Evolutionary conservation across 495 filamentous ascomycete species (phyloP), one percentile per base, ranked within the genome.

Genomic region (Cercophora samala): DNA sequence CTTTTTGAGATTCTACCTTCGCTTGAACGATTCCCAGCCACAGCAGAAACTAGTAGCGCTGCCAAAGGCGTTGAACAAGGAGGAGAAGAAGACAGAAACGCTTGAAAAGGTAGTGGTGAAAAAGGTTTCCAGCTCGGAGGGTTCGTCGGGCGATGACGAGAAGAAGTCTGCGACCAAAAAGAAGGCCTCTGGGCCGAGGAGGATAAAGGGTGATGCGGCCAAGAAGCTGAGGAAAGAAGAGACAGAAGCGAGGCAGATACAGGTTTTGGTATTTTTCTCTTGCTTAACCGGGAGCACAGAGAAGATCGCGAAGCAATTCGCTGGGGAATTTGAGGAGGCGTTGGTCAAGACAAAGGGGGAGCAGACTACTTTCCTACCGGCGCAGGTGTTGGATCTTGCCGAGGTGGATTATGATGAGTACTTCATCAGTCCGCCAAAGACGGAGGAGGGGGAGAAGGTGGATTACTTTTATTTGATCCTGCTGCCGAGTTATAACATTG

Each of bases 351-450:
- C 71, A 19, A 52, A 67, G 61, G 42, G 70, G 25, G 66, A 61
- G 60, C 66, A 62, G 4, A 29, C 58, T 1, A 72, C 78, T n/a
- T 83, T 87, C 74, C 75, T 92, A 3, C 76, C 83, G 56, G 85
- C 92, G 2, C 77, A 87, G 72, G 77, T 94, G n/a, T 80, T 90
- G 63, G 91, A 97, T 73, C 80, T 98, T 15, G 87, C 93, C 11
- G 86, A 95, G 65, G 85, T 92, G 58, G 94, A 97, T 73, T 91
- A 93, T 70, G 94, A 98, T 67, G 92, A 97, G 66, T 97, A 87
- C 76, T 97, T 97, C 74, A 85, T 93, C 63, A 84, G 83, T 0
- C 83, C 83, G 3, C 80, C 85, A 21, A 89, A 86, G 78, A 80
- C 56, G 25, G 65, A 64, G 3, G 66, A 66, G 24, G 72, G 67